A percentile compares a stretch with the other conserved stretches of the same genome.
phyloP scores from a whole-genome alignment of 1,139 yeast genomes.

The Groenewaldozyma auringiensis region DNA sequence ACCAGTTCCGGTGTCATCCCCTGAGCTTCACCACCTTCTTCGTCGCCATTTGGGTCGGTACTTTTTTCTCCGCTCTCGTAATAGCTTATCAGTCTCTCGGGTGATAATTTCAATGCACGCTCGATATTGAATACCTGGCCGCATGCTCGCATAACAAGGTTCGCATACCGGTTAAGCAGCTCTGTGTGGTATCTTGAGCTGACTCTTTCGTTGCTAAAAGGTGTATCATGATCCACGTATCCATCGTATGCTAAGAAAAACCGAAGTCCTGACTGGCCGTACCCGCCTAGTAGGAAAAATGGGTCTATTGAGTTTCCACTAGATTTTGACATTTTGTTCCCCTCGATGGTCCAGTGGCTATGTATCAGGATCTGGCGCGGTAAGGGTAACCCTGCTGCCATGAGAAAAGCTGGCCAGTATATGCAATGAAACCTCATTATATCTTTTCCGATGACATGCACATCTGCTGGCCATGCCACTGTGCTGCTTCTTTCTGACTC shows the following conservation, averaged over 20 bases:
- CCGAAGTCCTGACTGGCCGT: slow-evolving; percentile 65
- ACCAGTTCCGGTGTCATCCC: not conserved
- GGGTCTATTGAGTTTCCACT: slow-evolving; percentile 97
- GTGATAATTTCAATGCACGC: slow-evolving; percentile 13
- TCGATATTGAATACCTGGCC: slow-evolving; percentile 58
- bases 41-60: not conserved
- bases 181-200: slow-evolving; percentile 49
- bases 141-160: slow-evolving; percentile 64
- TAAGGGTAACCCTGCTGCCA: slow-evolving; percentile 68
- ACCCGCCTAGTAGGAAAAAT: slow-evolving; percentile 43
- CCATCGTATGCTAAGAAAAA: slow-evolving; percentile 74
- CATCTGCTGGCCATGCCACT: slow-evolving; percentile 51
- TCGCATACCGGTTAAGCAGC: slow-evolving; percentile 77
- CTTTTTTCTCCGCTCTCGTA: not conserved
- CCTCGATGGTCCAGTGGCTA: slow-evolving; percentile 89
- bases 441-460: slow-evolving; percentile 88
- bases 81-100: not conserved
- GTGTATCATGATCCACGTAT: slow-evolving; percentile 67
- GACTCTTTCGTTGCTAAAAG: slow-evolving; percentile 59
- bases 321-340: slow-evolving; percentile 89
- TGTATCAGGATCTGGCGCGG: slow-evolving; percentile 81
- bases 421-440: slow-evolving; percentile 78
- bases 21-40: not conserved
- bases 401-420: slow-evolving; percentile 88
- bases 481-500: not conserved